A percentile compares a stretch with the other conserved stretches of the same genome.
These are phyloP conservation scores for Pisolithus microcarpus DNA, from an alignment of 768 basidiomycete species.

Conservation along the genomic window DNA sequence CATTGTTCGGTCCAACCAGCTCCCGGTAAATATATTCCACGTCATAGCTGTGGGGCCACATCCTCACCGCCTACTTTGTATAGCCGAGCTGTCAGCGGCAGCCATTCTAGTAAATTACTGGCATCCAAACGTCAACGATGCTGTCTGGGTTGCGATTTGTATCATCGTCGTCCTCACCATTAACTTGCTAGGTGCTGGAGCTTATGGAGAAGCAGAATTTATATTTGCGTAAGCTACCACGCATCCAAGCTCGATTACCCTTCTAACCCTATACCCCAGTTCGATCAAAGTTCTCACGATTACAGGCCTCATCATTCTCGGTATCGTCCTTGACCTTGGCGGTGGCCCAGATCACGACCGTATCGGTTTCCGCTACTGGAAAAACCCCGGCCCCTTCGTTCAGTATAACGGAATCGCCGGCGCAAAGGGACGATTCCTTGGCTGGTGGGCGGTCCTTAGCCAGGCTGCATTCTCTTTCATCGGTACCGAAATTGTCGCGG, in stretches of 20 bases:
- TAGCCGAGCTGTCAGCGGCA: slow-evolving; percentile 35
- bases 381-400: slow-evolving; percentile 80
- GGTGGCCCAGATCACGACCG: slow-evolving; percentile 81
- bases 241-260: not conserved
- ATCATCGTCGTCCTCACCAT: slow-evolving; percentile 69
- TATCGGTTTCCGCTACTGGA: slow-evolving; percentile 61
- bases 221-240: slow-evolving; percentile 55
- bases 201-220: slow-evolving; percentile 83
- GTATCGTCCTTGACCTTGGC: slow-evolving; percentile 75
- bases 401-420: slow-evolving; percentile 64
- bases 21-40: slow-evolving; percentile 14
- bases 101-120: slow-evolving; percentile 75
- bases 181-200: slow-evolving; percentile 69
- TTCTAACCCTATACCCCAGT: slow-evolving; percentile 14
- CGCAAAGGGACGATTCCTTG: slow-evolving; percentile 68
- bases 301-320: slow-evolving; percentile 61
- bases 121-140: slow-evolving; percentile 49
- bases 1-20: slow-evolving; percentile 7
- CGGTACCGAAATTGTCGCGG: slow-evolving; percentile 91
- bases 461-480: slow-evolving; percentile 92
- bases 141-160: slow-evolving; percentile 76
- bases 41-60: not conserved
- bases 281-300: slow-evolving; percentile 91
- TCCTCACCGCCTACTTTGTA: not conserved
- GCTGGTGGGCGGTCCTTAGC: slow-evolving; percentile 62